Base-by-base conservation (phyloP, 352 stramenopile species). In the Phytophthora pisi region DNA sequence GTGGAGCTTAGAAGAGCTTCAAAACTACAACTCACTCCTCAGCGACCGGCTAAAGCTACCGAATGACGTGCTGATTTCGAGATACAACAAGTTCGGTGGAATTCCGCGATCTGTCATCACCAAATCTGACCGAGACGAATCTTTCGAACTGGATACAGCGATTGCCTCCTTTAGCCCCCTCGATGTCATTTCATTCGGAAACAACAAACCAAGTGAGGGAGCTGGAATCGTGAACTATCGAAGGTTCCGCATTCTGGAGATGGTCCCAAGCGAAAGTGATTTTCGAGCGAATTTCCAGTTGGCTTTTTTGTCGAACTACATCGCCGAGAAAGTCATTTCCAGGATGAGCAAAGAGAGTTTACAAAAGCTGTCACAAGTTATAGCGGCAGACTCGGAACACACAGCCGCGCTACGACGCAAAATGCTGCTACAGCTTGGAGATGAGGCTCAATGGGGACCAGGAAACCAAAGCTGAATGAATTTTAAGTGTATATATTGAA, bases 81-180 rank as follows among this genome's bases (percentile, higher is more conserved):
- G 77, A 50, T 95, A 73, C 30, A 90, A 61, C 16, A 78, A 81
- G 57, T 91, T 82, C 6, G 86, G 46, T n/a, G 68, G 49, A 61
- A 70, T 49, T 49, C 57, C 74, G 9, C 30, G 57, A 16, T 51
- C n/a, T 8, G 50, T 52, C 20, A 57, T 64, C 24, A 46, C 57
- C 15, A 5, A 4, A 38, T 20, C 46, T 4, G 34, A 52, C 8
- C 9, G 1, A 16, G 28, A 16, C 92, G 76, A 47, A 93, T 24
- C 70, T 23, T 92, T 57, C 9, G 74, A 80, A 52, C 91, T 81
- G 2, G 85, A 31, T 11, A 62, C 31, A 56, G 34, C 38, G 50
- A n/a, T 60, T 5, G 23, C n/a, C 20, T 26, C 23, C 13, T 60
- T n/a, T 23, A 60, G 15, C 11, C 20, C 34, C 4, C 1, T 51